Evolutionary conservation across 148 eudicot genomes (phyloP).

Genomic region (Dianthus caryophyllus): DNA sequence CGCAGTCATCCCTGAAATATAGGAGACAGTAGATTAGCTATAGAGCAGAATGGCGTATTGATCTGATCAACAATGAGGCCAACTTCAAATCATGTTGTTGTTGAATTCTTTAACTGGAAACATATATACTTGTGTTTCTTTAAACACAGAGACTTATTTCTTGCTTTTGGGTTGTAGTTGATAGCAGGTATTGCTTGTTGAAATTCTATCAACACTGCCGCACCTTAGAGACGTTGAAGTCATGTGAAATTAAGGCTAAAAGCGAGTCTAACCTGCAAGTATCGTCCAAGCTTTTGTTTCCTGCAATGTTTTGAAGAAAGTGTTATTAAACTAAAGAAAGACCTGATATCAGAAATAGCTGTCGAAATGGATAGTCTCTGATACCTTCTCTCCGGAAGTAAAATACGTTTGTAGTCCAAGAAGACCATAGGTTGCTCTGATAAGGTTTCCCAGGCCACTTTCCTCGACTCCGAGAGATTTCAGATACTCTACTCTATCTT

Average conservation of each 20-base stretch:
- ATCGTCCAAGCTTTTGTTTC: constrained; percentile 99
- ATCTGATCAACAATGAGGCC: background rate
- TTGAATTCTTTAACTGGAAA: background rate
- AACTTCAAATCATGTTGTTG: constrained; percentile 1
- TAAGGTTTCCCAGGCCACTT: constrained; percentile 96
- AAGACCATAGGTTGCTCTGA: constrained; percentile 80
- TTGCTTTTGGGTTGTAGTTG: background rate
- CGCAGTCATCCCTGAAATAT: constrained; percentile 77
- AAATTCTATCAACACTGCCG: background rate
- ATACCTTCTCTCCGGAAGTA: constrained; percentile 97
- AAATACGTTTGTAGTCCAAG: constrained; percentile 91
- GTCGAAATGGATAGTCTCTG: constrained; percentile 7
- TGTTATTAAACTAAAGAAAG: background rate
- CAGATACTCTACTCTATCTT: constrained; percentile 84
- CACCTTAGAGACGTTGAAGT: background rate
- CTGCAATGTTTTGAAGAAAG: constrained; percentile 30
- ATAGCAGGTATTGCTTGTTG: background rate
- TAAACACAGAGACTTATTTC: background rate
- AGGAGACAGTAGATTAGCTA: constrained; percentile 8
- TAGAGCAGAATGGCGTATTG: background rate
- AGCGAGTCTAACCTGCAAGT: constrained; percentile 53
- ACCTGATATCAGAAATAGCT: background rate
- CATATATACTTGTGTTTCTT: background rate
- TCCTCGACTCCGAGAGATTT: constrained; percentile 83
- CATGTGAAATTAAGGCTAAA: background rate